Base-by-base conservation (phyloP, 306 rosid genomes). In the Malus sieversii region DNA sequence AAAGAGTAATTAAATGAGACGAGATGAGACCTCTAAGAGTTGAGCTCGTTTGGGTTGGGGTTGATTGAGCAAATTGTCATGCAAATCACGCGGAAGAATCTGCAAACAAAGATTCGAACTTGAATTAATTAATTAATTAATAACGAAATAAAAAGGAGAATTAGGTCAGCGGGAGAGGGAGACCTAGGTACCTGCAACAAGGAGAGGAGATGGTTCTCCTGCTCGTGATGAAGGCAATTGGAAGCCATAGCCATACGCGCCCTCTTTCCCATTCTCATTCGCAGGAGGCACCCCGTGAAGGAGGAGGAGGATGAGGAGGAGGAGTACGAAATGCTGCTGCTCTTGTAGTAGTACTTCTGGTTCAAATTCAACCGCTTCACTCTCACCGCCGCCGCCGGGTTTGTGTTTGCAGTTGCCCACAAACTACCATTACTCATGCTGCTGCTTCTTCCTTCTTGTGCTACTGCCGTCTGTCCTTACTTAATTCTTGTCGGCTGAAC, bases 71-170 rank as follows among this genome's bases (percentile, higher is more conserved):
- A 90, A 87, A 81, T 38, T 83, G 53, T 80, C 82, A 73, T 85
- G 91, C 77, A 90, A 86, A 84, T 87, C 90, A 65, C 75, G 83
- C 4, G 90, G 91, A 79, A 89, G 91, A 61, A 90, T 84, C 85
- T 89, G 85, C 42, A 70, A 30, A 45, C 2, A 9, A 62, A 25
- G 32, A 60, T 5, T 25, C 3, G 27, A 13, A 60, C 65, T 12
- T 60, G 52, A 46, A 46, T 46, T 46, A 46, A 46, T 13, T 46
- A 45, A 38, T 38, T 2, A 40, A 40, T 40, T 9, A 40, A 40
- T 40, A 8, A 40, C 42, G 7, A n/a, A 57, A 57, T 46, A 46
- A 46, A 4, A 46, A 46, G 52, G 52, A 13, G 52, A 13, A 46
- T 46, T 40, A 46, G 16, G 15, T 13, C 6, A 46, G 52, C 2